Percentiles rank a stretch among this genome's conserved stretches.
phyloP scores from a whole-genome alignment of 2,329 filamentous ascomycete species.

The Colletotrichum musae region DNA sequence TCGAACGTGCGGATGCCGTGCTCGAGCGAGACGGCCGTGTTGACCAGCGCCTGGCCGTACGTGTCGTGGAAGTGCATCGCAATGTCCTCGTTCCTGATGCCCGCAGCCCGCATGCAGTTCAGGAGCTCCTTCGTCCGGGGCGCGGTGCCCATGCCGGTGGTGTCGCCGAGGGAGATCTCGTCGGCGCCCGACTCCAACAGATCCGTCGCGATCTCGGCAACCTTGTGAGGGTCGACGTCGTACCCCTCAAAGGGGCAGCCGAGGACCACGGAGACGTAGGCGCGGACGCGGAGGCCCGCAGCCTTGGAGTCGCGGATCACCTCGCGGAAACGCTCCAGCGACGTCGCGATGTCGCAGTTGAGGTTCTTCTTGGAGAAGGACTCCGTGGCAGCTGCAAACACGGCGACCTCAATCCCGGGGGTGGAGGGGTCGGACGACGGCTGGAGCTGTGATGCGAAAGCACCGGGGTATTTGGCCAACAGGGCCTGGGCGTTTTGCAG shows the following conservation, averaged over 20 bases:
- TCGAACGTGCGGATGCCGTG: slow-evolving; percentile 86
- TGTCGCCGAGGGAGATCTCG: slow-evolving; percentile 92
- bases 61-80: slow-evolving; percentile 93
- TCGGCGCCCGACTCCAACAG: slow-evolving; percentile 90
- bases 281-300: slow-evolving; percentile 77
- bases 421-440: slow-evolving; percentile 56
- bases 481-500: slow-evolving; percentile 73
- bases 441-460: slow-evolving; percentile 67
- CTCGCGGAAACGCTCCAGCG: slow-evolving; percentile 77
- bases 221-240: slow-evolving; percentile 73
- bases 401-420: slow-evolving; percentile 77
- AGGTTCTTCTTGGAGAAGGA: slow-evolving; percentile 85
- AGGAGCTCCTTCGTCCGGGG: slow-evolving; percentile 76
- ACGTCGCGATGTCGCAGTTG: slow-evolving; percentile 84
- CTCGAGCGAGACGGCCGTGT: slow-evolving; percentile 82
- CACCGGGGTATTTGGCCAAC: slow-evolving; percentile 62
- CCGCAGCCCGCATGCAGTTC: slow-evolving; percentile 74
- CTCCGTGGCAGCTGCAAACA: slow-evolving; percentile 88
- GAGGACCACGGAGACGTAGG: slow-evolving; percentile 85
- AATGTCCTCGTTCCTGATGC: slow-evolving; percentile 78
- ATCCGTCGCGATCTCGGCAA: slow-evolving; percentile 76
- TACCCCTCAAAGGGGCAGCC: slow-evolving; percentile 83
- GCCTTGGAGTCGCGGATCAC: slow-evolving; percentile 79
- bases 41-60: slow-evolving; percentile 88
- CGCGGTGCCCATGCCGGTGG: slow-evolving; percentile 91